phyloP scores from a whole-genome alignment of 2,329 filamentous ascomycete genomes.

The Pseudogymnoascus sp. region DNA sequence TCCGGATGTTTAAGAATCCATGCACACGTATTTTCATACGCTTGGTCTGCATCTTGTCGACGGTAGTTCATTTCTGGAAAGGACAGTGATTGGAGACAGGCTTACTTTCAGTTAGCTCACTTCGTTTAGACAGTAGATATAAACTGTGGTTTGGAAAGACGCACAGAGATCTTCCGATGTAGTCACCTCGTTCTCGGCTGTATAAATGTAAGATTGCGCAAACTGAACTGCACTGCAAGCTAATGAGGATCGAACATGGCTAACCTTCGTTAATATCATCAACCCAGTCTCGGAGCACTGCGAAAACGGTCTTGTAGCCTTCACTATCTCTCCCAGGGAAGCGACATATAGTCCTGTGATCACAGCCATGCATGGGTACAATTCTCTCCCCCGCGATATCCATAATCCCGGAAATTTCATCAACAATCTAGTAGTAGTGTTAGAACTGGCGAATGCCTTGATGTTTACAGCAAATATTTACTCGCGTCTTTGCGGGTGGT shows the following conservation, averaged over 20 bases:
- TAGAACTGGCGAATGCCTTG: background rate
- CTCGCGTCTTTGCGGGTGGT: background rate
- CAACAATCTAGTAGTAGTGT: constrained; percentile 10
- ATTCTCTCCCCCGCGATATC: constrained; percentile 10
- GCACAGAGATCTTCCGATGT: background rate
- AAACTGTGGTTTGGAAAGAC: background rate
- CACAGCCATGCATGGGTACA: constrained; percentile 12
- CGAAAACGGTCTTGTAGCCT: background rate
- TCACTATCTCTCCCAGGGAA: constrained; percentile 5
- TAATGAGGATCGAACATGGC: background rate
- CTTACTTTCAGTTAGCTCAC: background rate
- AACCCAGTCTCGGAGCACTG: background rate
- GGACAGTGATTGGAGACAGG: constrained; percentile 27
- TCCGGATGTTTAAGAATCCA: constrained; percentile 26
- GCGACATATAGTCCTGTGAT: constrained; percentile 15
- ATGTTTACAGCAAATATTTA: background rate
- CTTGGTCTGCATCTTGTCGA: constrained; percentile 18
- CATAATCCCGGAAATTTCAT: constrained; percentile 9
- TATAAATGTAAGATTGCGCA: background rate
- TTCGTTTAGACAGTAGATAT: background rate
- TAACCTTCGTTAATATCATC: background rate
- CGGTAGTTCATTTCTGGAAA: constrained; percentile 26
- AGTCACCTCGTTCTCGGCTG: background rate
- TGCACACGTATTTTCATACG: constrained; percentile 24
- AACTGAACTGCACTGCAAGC: background rate